Base-by-base conservation (phyloP, 805 yeast species). In the Kazachstania viticola region DNA sequence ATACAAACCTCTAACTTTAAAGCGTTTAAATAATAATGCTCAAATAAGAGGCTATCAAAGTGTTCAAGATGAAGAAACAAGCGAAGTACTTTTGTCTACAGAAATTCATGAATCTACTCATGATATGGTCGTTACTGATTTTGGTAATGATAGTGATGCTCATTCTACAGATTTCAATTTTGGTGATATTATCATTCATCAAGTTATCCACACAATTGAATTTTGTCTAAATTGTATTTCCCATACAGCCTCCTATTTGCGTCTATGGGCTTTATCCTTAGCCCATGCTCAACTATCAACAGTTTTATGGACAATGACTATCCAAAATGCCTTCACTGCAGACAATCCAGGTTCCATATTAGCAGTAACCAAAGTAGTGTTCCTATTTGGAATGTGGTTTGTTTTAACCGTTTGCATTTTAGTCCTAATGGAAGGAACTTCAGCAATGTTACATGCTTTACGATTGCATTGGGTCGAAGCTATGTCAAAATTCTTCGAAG, bases 381-480 rank as follows among this genome's bases (percentile, higher is more conserved):
- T 79, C 16, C 61, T 91, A 52, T 91, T 91, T 56, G 94, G 79
- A 15, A 75, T 91, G 79, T 91, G 99, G 99, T 85, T 91, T 56
- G 73, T 73, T 3, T 65, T 91, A 39, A 88, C 98, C 0, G 88
- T 87, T 17, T 79, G 83, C 49, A 84, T 91, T 46, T 68, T 91
- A 50, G 97, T 91, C 11, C 64, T 81, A 32, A 91, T 91, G 99
- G 99, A 91, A 61, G 99, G 98, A 37, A 91, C 99, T 0, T 84
- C 96, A 17, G 98, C 98, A 22, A 91, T 91, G 98, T 71, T 91
- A 52, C 99, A 91, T 61, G 80, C 96, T n/a, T 70, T 91, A 52
- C 82, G 99, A 67, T 71, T 91, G 52, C 98, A 91, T 58, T 91
- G 99, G 99, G 98, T 91, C 40, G 99, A 91, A 64, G 79, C 95